Evolutionary conservation across 2,329 filamentous ascomycete genomes (phyloP).

Genomic region (Cladorrhinum sp.): DNA sequence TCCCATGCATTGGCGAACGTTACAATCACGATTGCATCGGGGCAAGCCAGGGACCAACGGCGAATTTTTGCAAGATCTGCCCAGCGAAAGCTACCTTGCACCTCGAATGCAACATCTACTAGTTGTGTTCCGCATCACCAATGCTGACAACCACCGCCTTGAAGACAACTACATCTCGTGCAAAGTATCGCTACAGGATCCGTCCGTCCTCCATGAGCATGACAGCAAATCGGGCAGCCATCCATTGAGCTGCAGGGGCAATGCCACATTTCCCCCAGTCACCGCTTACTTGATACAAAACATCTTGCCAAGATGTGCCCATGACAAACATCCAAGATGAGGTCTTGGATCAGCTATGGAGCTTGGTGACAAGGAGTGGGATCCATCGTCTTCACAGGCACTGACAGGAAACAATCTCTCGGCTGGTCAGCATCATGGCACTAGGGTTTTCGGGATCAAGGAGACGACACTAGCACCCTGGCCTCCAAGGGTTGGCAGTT

Average conservation of each 20-base stretch:
- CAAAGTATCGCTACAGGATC: too few species aligned
- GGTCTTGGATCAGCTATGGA: neutral
- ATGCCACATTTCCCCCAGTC: constrained; percentile 9
- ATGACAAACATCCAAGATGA: neutral
- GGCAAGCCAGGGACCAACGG: constrained; percentile 30
- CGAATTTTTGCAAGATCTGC: constrained; percentile 30
- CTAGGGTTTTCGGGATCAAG: neutral
- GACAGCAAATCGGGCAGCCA: neutral
- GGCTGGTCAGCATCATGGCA: neutral
- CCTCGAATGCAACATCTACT: neutral
- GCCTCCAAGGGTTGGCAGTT: neutral
- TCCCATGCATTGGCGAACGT: constrained; percentile 28
- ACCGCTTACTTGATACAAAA: neutral
- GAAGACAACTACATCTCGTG: neutral
- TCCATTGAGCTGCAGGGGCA: constrained; percentile 9
- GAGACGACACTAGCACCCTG: neutral
- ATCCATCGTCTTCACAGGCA: neutral
- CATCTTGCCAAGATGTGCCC: neutral
- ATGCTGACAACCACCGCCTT: neutral
- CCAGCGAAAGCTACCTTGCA: constrained; percentile 24
- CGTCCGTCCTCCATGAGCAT: too few species aligned
- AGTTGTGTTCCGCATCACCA: constrained; percentile 13
- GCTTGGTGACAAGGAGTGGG: neutral
- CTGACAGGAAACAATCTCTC: neutral
- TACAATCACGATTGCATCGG: constrained; percentile 32